These are phyloP conservation scores for Rhynchosporium graminicola DNA, from an alignment of 2,329 filamentous ascomycete genomes.

Conservation along the genomic window DNA sequence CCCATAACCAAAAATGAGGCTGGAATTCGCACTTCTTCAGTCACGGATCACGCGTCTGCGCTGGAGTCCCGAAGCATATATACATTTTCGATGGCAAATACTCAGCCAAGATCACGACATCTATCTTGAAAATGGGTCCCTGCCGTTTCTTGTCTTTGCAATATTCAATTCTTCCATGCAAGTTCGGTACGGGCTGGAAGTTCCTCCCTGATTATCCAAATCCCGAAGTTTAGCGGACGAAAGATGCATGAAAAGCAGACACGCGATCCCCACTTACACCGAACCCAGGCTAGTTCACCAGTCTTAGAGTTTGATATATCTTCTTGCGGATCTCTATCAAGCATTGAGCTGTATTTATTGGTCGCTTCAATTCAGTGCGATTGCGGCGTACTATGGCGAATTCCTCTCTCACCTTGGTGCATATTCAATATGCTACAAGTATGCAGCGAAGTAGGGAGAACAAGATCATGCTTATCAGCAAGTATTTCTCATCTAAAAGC, in stretches of 20 bases:
- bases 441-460: not conserved
- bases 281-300: not conserved
- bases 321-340: not conserved
- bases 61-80: no score
- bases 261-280: not conserved
- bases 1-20: no score
- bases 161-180: not conserved
- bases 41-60: no score
- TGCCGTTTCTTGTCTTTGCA: not conserved
- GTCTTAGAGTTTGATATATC: not conserved
- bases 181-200: not conserved
- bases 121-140: not conserved
- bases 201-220: not conserved
- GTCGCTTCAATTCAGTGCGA: not conserved
- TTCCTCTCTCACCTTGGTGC: not conserved
- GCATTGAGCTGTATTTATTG: not conserved
- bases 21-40: no score
- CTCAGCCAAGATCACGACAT: not conserved
- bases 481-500: constrained; percentile 20
- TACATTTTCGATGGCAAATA: not conserved
- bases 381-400: not conserved
- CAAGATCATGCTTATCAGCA: not conserved
- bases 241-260: not conserved
- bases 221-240: not conserved
- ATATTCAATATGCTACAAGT: not conserved